Evolutionary conservation across 495 filamentous ascomycete genomes (phyloP), one percentile per base, ranked within the genome.

Genomic region (Penicillium atrosanguineum): DNA sequence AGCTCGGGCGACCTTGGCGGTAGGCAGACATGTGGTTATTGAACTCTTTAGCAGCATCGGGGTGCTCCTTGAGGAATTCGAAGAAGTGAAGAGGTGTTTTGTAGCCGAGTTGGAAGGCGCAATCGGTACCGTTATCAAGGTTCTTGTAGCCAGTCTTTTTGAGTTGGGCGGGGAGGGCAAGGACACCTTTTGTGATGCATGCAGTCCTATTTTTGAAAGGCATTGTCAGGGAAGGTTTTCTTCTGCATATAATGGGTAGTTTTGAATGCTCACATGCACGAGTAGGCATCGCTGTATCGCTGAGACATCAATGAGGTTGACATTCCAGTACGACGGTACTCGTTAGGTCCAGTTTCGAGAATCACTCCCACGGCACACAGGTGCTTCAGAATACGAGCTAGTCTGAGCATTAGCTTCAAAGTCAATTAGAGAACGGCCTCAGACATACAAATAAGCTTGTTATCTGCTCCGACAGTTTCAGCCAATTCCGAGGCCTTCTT

Each of bases 11-110:
- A 0, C 79, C 80, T 2, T 73, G 68, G 36, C 65, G 63, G 59
- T 78, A 82, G 16, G 64, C 79, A 6, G 67, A 64, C 79, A 83
- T 82, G 57, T 77, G 73, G 48, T 73, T 63, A 57, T 73, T 80
- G 68, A 84, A 82, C 15, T 71, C 61, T 16, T 56, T 48, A 15
- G 50, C 62, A n/a, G 60, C 50, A 2, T 19, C 44, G 4, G 68
- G 71, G 48, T 71, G 54, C 11, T 52, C 38, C 5, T 60, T 57
- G 7, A 69, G 57, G 28, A 48, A 72, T 5, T 69, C 68, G 52
- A 74, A 74, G 42, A 69, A 74, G 55, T 69, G 65, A 1, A 59
- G 52, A 39, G 53, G 16, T 3, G 69, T 74, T 8, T 61, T 42
- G 46, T 63, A 70, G 18, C 67, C 70, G 14, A 59, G 50, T 45